Evolutionary conservation across 2,329 filamentous ascomycete genomes (phyloP), one percentile per base, ranked within the genome.

Genomic region (Venturia pyrina): DNA sequence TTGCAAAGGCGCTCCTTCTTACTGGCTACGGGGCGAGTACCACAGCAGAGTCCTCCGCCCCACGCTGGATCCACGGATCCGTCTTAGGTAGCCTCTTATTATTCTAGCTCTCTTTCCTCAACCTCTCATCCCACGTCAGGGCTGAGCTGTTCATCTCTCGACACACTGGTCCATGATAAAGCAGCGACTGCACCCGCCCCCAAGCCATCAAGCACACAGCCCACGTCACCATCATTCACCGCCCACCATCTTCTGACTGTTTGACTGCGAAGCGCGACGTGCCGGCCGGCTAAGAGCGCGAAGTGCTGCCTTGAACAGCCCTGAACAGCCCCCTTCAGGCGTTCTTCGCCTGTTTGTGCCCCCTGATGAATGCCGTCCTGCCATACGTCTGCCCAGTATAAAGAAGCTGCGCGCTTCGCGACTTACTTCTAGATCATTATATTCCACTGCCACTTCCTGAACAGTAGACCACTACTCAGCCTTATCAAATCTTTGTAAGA

Each of bases 401-500:
- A 53, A 53, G 21, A 28, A 53, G 48, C 48, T 53, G 48, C 53
- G 32, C 53, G 19, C 53, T 59, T 59, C 53, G 53, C 53, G 21
- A 59, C 32, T 37, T 59, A 59, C 28, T 34, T 59, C 53, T 37
- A 59, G 48, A 40, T 28, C 28, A 28, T 28, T 28, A 28, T 28
- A 28, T 28, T 4, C 28, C 28, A 28, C 28, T 28, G 28, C 28
- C 28, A 28, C 28, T 28, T 28, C 28, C 28, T 28, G 28, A 28
- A 8, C 17, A 37, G 5, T 24, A 59, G 21, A 37, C 53, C 2
- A 8, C 28, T 10, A 17, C 32, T 34, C 53, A 59, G 32, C 15
- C 32, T n/a, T 19, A 59, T 37, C 53, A 59, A 53, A 37, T 37
- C 53, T 37, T 59, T 37, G 53, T 59, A 59, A 59, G 53, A 59